Base-by-base conservation (phyloP, 768 basidiomycete species). In the Obba rivulosa region DNA sequence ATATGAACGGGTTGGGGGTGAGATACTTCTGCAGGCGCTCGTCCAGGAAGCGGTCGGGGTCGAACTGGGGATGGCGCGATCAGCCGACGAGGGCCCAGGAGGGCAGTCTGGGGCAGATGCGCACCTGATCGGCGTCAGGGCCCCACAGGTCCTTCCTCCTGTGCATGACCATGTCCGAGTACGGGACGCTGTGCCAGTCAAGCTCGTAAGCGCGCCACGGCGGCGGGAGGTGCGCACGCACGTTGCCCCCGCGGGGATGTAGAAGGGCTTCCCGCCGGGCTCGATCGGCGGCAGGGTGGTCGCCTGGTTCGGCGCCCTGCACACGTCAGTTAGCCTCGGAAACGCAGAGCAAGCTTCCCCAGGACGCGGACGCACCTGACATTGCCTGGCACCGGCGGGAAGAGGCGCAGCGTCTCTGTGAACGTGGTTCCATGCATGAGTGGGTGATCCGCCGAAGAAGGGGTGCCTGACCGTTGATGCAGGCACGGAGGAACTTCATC, bases 31-130 rank as follows among this genome's bases (percentile, higher is more conserved):
- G 68, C 5, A 77, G 56, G 20, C 81, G 67, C 11, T 72, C 70
- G 43, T 83, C 81, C 31, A 82, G 60, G 69, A 81, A 84, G 9
- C 82, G 69, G 54, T 81, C 78, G 0, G 82, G 82, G 55, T 83
- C 80, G 54, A 82, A 83, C 43, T 68, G 49, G 10, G 52, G 57
- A 50, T 80, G 80, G 55, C 3, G 8, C 16, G 4, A 17, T 44
- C 10, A 39, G 23, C 64, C 62, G 51, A 4, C 13, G 17, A 21
- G 24, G 41, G 46, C 24, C 25, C 21, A 13, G 31, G 3, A 31
- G 4, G 7, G 21, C 3, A 41, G 3, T 36, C 9, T 8, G 23
- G 3, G 3, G 40, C 28, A 14, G 16, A 2, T 8, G 0, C 7
- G 22, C 13, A 10, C 21, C 59, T 53, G 47, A 61, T 16, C 14